phyloP scores from a whole-genome alignment of 306 rosid species.

The Cercis canadensis region DNA sequence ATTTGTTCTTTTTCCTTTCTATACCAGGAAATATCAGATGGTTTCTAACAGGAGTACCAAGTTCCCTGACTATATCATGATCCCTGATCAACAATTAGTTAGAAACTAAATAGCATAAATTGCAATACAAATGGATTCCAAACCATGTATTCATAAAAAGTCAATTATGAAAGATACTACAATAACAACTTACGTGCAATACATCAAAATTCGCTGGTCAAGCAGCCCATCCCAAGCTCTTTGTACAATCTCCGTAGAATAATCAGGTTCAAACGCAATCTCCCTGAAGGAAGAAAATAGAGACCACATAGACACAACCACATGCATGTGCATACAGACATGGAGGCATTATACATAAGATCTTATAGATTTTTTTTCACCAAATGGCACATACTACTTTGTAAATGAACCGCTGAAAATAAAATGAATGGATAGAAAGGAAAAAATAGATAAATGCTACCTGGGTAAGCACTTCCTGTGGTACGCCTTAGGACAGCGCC shows the following conservation, averaged over 20 bases:
- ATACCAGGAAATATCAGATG: slow-evolving; percentile 58
- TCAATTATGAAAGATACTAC: slow-evolving; percentile 7
- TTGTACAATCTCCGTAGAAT: slow-evolving; percentile 32
- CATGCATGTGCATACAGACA: slow-evolving; percentile 8
- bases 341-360: neutral
- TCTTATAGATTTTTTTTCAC: slow-evolving; percentile 13
- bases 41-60: slow-evolving; percentile 57
- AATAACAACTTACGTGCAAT: slow-evolving; percentile 66
- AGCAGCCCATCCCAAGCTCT: slow-evolving; percentile 76
- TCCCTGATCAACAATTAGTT: slow-evolving; percentile 51
- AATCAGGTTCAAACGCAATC: slow-evolving; percentile 45
- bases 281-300: slow-evolving; percentile 46
- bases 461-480: slow-evolving; percentile 76
- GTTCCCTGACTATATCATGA: slow-evolving; percentile 50
- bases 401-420: slow-evolving; percentile 15
- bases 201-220: slow-evolving; percentile 60
- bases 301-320: slow-evolving; percentile 1
- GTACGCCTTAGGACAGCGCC: slow-evolving; percentile 75
- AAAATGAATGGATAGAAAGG: slow-evolving; percentile 9
- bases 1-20: slow-evolving; percentile 35
- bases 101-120: slow-evolving; percentile 24
- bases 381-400: slow-evolving; percentile 9
- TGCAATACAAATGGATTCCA: neutral
- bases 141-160: slow-evolving; percentile 18
- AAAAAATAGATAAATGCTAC: slow-evolving; percentile 39